These are phyloP conservation scores for Oropetium thomaeum DNA, from an alignment of 176 grass and related monocot genomes.

Conservation along the genomic window DNA sequence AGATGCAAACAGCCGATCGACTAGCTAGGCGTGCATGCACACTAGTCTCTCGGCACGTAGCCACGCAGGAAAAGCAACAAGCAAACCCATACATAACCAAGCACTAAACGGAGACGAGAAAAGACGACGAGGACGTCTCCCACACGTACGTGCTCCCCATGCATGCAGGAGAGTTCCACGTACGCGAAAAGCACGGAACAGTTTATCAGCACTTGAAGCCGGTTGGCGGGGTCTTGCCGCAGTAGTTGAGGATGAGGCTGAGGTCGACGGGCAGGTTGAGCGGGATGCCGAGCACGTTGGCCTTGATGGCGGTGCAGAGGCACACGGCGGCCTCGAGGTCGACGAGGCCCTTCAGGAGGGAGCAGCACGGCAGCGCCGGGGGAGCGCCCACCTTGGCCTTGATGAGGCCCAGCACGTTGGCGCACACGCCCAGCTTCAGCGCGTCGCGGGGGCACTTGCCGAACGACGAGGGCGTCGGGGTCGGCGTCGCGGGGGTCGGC, in stretches of 20 bases:
- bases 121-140: too few relatives aligned
- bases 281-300: slow-evolving; percentile 36
- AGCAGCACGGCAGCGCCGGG: slow-evolving; percentile 48
- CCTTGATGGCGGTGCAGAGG: slow-evolving; percentile 77
- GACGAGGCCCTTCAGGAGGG: slow-evolving; percentile 59
- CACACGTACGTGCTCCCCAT: background rate
- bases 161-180: background rate
- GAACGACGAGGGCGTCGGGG: slow-evolving; percentile 4
- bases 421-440: slow-evolving; percentile 51
- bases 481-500: background rate
- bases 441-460: slow-evolving; percentile 42
- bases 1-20: background rate
- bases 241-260: slow-evolving; percentile 58
- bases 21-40: background rate
- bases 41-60: background rate
- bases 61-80: background rate
- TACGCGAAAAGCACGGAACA: background rate
- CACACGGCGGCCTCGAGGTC: slow-evolving; percentile 76
- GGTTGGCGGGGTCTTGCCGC: slow-evolving; percentile 33
- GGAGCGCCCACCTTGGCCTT: slow-evolving; percentile 35
- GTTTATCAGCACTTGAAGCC: slow-evolving; percentile 30
- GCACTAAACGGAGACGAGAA: background rate
- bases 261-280: slow-evolving; percentile 46
- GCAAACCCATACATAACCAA: slow-evolving; percentile 14
- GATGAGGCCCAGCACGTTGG: slow-evolving; percentile 38